Base-by-base conservation (phyloP, 495 filamentous ascomycete species). In the Hypoxylon rickii region DNA sequence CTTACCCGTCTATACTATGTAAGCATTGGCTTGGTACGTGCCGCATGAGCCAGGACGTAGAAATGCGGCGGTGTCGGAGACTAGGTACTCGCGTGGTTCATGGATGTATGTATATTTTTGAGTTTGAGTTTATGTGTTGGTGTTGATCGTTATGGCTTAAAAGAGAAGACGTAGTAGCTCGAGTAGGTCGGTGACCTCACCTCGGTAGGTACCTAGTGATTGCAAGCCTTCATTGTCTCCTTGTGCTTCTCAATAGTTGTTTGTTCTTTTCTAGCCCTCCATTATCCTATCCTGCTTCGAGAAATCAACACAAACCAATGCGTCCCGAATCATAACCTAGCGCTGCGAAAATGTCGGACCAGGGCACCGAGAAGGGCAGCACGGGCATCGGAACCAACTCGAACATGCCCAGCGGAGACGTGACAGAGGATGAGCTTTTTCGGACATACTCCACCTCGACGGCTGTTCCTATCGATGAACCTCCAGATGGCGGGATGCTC, bases 401-500 rank as follows among this genome's bases (percentile, higher is more conserved):
- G 17, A 44, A 36, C 4, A 33, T 12, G 16, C 8, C 17, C 20
- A 1, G 2, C 12, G n/a, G 10, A 5, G n/a, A 18, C 21, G 2
- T 51, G 0, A 3, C 38, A 13, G 40, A 32, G n/a, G 15, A 55
- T 7, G 17, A 43, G 1, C 13, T 39, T 19, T 22, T 8, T 11
- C 17, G 12, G 33, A 38, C 16, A 29, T 18, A 11, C 18, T 37
- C 39, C 40, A 2, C 44, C 19, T 50, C 26, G 15, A 20, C 16
- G 0, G 16, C 41, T 7, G 16, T 29, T 34, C 21, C 40, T 20
- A 1, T 49, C 10, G 52, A 62, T 1, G 52, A 62, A 6, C 69
- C 68, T 1, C 75, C 72, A 6, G 71, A 76, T 36, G 71, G 75
- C 3, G 73, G 73, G 1, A 45, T 60, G 3, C 10, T 41, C 1